Base-by-base conservation (phyloP, 208 protist species). In the Trypanosoma caninum region DNA sequence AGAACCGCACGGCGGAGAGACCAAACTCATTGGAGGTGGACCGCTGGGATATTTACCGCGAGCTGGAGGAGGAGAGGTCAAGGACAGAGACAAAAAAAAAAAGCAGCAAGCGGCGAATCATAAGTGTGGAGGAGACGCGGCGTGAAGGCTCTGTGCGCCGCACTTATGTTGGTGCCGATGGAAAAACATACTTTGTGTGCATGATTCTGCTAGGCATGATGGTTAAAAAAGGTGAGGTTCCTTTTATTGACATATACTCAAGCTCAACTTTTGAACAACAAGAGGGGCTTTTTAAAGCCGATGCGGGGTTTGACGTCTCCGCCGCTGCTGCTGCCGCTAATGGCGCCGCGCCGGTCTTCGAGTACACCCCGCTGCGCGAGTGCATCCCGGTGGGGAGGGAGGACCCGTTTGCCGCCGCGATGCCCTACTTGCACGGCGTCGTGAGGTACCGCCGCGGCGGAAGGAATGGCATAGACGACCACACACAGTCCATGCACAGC, bases 1-100 rank as follows among this genome's bases (percentile, higher is more conserved):
- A 89, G 65, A 92, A 92, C 60, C 80, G 84, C 50, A 82, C 84
- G 18, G 51, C 78, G 59, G 69, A 78, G 57, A 69, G 82, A 38
- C 80, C 75, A 23, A 78, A 78, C 52, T 69, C 80, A 6, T 74
- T 72, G 37, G 84, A 91, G 67, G 80, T 91, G 14, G 84, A 91
- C 59, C 84, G 84, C 20, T 91, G 84, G 80, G 58, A 83, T 20
- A 58, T 84, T 20, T 60, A 79, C 59, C 48, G 64, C 16, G 80
- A 82, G 50, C 45, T 60, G 20, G 33, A 55, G 46, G 31, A 51
- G 11, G 40, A 35, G 23, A 25, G 1, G 0, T 11, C 18, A 30
- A 16, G 34, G 14, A 47, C 18, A 31, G 58, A 69, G 28, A 53
- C 16, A 31, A 35, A 37, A 33, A 40, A 14, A 47, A 20, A 27